Conservation (phyloP, 2,329 filamentous ascomycete species). For the Trichoderma sp. region DNA sequence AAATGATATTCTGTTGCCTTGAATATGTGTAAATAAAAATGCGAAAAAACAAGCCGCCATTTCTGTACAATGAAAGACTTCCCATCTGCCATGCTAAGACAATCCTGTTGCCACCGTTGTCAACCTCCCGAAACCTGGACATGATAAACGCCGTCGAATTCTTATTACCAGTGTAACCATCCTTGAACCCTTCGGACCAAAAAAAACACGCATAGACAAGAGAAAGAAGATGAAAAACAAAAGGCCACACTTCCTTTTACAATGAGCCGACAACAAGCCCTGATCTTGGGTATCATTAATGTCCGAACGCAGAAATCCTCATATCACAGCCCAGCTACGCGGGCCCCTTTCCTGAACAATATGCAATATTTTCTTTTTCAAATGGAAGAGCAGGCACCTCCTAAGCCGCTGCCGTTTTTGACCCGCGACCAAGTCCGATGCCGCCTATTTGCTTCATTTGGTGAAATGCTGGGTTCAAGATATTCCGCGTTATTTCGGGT, state of each 20-base stretch:
- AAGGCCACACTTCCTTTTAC: slow-evolving; percentile 25
- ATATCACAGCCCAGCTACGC: slow-evolving; percentile 7
- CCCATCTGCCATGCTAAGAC: slow-evolving; percentile 14
- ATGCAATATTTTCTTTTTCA: neutral
- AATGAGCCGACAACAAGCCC: slow-evolving; percentile 26
- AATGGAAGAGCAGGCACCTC: neutral
- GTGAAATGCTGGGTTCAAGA: slow-evolving; percentile 33
- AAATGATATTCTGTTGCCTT: neutral
- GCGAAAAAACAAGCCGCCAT: slow-evolving; percentile 14
- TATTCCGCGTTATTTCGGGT: slow-evolving; percentile 43
- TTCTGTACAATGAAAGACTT: slow-evolving; percentile 8
- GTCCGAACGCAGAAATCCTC: slow-evolving; percentile 29
- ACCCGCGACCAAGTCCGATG: slow-evolving; percentile 32
- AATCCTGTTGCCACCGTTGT: slow-evolving; percentile 8
- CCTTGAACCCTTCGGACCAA: slow-evolving; percentile 9
- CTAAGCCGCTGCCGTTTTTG: slow-evolving; percentile 37
- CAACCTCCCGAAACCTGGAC: slow-evolving; percentile 9
- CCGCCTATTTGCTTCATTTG: slow-evolving; percentile 35
- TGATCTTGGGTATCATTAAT: slow-evolving; percentile 39
- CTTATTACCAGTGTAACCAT: slow-evolving; percentile 18
- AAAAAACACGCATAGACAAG: neutral
- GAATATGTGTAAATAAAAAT: neutral
- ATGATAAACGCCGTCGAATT: slow-evolving; percentile 15
- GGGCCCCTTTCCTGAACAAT: neutral
- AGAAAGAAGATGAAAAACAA: slow-evolving; percentile 17